These are phyloP conservation scores for Trichopus zeylanicus DNA, from an alignment of 116 monocot genomes.

Conservation along the genomic window DNA sequence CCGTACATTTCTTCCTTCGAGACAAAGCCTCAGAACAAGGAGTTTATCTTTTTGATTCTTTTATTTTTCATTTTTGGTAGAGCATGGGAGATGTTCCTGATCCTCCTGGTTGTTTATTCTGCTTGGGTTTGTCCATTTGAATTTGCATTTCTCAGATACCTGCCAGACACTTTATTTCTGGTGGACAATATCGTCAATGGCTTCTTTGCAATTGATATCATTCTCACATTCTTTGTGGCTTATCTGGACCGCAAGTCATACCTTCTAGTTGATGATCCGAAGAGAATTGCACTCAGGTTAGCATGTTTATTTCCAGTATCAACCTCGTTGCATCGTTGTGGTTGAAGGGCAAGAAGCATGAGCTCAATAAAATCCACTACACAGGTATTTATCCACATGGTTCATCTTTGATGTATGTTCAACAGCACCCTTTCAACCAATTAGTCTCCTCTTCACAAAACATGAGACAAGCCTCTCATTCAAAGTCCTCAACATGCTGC, in stretches of 20 bases:
- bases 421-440: conserved; percentile 47
- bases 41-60: conserved; percentile 5
- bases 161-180: conserved; percentile 28
- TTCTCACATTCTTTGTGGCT: conserved; percentile 63
- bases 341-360: no score
- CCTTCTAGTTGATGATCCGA: conserved; percentile 46
- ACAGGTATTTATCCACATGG: conserved; percentile 35
- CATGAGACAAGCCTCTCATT: conserved; percentile 17
- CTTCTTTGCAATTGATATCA: conserved; percentile 63
- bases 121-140: conserved; percentile 88
- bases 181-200: conserved; percentile 48
- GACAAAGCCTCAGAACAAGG: background rate
- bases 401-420: conserved; percentile 61
- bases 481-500: conserved; percentile 46
- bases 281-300: conserved; percentile 41
- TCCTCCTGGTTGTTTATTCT: conserved; percentile 65
- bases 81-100: conserved; percentile 68
- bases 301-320: background rate
- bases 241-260: conserved; percentile 44
- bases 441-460: conserved; percentile 10
- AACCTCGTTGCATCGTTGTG: background rate
- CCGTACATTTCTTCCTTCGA: background rate
- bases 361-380: background rate
- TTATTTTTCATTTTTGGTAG: conserved; percentile 26
- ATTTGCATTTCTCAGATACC: conserved; percentile 54